These are phyloP conservation scores for Mycena olivaceomarginata DNA, from an alignment of 768 basidiomycete species.

Conservation along the genomic window DNA sequence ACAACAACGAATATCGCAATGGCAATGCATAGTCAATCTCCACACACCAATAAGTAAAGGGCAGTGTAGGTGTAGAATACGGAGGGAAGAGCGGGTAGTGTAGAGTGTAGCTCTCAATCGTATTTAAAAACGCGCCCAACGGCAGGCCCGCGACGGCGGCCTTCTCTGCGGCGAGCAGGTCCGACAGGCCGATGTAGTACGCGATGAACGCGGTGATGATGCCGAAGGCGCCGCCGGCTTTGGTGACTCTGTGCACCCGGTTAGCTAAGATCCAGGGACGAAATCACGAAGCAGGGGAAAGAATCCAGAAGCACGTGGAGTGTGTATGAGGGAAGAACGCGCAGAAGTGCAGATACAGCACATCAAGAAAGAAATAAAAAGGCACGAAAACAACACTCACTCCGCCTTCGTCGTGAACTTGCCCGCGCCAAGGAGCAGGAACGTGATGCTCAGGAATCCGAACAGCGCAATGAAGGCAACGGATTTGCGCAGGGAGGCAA, in stretches of 20 bases:
- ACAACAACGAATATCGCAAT: neutral
- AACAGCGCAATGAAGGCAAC: constrained; percentile 49
- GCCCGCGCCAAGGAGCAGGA: constrained; percentile 40
- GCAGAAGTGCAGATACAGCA: neutral
- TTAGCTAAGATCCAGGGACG: no score
- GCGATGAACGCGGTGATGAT: constrained; percentile 56
- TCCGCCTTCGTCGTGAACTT: constrained; percentile 42
- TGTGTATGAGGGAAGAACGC: neutral
- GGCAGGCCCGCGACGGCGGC: constrained; percentile 53
- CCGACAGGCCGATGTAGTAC: constrained; percentile 56
- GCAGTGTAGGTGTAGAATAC: neutral
- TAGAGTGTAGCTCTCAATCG: constrained; percentile 5
- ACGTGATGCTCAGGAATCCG: constrained; percentile 43
- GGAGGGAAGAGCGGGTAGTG: neutral
- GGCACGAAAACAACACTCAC: constrained; percentile 38
- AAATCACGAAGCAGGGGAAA: neutral
- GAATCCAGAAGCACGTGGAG: no score
- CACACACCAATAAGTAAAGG: neutral
- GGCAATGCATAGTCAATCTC: neutral
- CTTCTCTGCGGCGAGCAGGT: constrained; percentile 54
- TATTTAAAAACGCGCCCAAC: constrained; percentile 50
- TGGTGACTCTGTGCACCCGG: constrained; percentile 40
- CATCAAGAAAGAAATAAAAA: neutral
- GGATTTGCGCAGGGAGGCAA: constrained; percentile 49
- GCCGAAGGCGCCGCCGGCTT: constrained; percentile 55